A percentile compares a stretch with the other conserved stretches of the same genome.
Evolutionary conservation across 2,329 filamentous ascomycete genomes (phyloP).

Genomic region (Pestalotiopsis sp.): DNA sequence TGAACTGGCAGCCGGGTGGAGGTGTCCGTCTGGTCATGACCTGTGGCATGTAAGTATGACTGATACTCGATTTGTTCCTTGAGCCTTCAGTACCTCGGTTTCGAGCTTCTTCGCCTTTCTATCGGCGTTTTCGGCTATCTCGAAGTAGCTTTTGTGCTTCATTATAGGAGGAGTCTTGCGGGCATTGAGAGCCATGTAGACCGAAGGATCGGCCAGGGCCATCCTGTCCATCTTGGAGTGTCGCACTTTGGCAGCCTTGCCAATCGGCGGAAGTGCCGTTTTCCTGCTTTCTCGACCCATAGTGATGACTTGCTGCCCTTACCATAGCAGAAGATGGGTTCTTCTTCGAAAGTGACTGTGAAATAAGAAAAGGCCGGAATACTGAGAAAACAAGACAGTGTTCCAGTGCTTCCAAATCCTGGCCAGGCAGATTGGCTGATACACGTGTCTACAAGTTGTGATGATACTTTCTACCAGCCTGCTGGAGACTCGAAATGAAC

Average conservation of each 20-base stretch:
- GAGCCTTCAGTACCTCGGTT: conserved; percentile 51
- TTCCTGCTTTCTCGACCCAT: conserved; percentile 37
- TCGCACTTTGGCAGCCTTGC: conserved; percentile 26
- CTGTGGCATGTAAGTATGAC: conserved; percentile 39
- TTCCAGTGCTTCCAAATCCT: conserved; percentile 6
- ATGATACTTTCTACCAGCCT: conserved; percentile 7
- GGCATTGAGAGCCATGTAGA: conserved; percentile 33
- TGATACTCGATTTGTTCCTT: conserved; percentile 10
- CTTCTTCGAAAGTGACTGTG: conserved; percentile 18
- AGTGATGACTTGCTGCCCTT: conserved; percentile 32
- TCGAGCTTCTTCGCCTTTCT: conserved; percentile 65
- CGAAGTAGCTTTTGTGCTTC: conserved; percentile 65
- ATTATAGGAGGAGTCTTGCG: conserved; percentile 42
- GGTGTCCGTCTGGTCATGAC: conserved; percentile 54
- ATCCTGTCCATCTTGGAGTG: conserved; percentile 33
- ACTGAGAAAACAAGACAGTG: conserved; percentile 2
- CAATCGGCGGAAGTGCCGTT: conserved; percentile 28
- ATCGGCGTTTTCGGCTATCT: conserved; percentile 66
- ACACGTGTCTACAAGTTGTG: conserved; percentile 11
- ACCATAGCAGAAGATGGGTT: conserved; percentile 29
- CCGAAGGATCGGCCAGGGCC: conserved; percentile 25
- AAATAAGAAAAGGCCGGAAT: conserved; percentile 16
- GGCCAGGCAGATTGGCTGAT: conserved; percentile 12
- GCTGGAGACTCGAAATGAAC: conserved; percentile 10
- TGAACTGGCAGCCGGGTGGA: conserved; percentile 64